A percentile compares a stretch with the other conserved stretches of the same genome.
phyloP scores from a whole-genome alignment of 495 filamentous ascomycete genomes.

The Cryomyces minteri region DNA sequence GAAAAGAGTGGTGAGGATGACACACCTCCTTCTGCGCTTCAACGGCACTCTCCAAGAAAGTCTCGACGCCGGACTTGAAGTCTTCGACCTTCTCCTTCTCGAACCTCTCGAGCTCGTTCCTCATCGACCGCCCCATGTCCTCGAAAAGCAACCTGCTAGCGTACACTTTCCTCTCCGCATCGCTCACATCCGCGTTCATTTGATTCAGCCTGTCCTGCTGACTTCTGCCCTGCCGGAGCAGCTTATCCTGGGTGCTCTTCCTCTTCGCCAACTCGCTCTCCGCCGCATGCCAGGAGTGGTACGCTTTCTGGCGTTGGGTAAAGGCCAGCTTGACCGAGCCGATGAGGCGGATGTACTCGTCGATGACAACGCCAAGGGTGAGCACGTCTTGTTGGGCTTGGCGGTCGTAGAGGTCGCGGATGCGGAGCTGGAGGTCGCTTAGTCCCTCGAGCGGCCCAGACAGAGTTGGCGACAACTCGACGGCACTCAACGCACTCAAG shows the following conservation, averaged over 20 bases:
- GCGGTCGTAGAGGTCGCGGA: constrained; percentile 85
- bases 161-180: constrained; percentile 87
- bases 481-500: constrained; percentile 71
- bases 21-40: constrained; percentile 96
- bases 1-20: constrained; percentile 1
- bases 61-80: constrained; percentile 96
- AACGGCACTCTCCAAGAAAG: constrained; percentile 86
- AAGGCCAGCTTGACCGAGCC: constrained; percentile 87
- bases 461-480: constrained; percentile 76
- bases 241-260: constrained; percentile 71
- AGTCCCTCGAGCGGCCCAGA: constrained; percentile 77
- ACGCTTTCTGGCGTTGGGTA: constrained; percentile 81
- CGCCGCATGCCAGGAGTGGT: constrained; percentile 77
- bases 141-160: constrained; percentile 81
- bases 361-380: constrained; percentile 89
- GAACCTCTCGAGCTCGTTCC: constrained; percentile 77
- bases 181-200: constrained; percentile 73
- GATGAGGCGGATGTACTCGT: constrained; percentile 94
- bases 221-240: constrained; percentile 77
- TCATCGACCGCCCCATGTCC: constrained; percentile 92
- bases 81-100: constrained; percentile 97
- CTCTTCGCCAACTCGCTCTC: constrained; percentile 80
- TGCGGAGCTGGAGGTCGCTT: constrained; percentile 81
- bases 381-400: constrained; percentile 95
- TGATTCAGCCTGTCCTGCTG: constrained; percentile 92